phyloP scores from a whole-genome alignment of 768 basidiomycete genomes.

The Amanita fuliginea region DNA sequence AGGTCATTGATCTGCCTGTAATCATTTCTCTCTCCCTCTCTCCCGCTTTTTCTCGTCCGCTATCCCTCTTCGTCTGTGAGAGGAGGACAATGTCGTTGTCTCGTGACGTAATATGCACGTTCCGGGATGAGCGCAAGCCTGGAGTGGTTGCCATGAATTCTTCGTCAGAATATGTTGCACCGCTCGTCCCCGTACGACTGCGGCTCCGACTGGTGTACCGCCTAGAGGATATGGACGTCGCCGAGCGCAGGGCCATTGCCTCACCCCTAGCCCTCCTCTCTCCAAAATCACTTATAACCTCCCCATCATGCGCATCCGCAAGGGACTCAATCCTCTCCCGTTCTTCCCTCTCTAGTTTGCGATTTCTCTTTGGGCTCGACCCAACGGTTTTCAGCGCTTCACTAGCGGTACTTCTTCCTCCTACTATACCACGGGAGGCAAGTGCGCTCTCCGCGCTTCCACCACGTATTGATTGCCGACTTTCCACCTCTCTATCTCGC shows the following conservation, averaged over 20 bases:
- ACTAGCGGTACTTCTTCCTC: conserved; percentile 44
- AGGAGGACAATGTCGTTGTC: neutral
- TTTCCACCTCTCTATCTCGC: conserved; percentile 19
- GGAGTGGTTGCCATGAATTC: neutral
- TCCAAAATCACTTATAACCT: conserved; percentile 16
- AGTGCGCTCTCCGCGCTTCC: conserved; percentile 67
- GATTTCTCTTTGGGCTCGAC: conserved; percentile 28
- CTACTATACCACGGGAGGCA: conserved; percentile 24
- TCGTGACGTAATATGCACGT: neutral
- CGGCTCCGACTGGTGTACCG: conserved; percentile 8
- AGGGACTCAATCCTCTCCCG: neutral
- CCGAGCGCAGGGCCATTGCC: neutral
- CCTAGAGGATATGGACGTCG: conserved; percentile 1
- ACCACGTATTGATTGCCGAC: conserved; percentile 44
- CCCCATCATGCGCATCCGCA: conserved; percentile 12
- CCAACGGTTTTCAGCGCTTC: conserved; percentile 68
- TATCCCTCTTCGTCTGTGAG: conserved; percentile 8
- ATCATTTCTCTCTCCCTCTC: conserved; percentile 12
- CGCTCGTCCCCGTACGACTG: conserved; percentile 8
- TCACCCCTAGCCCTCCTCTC: conserved; percentile 12
- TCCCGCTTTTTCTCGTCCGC: neutral
- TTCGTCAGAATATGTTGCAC: conserved; percentile 8
- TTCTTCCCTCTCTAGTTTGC: conserved; percentile 8
- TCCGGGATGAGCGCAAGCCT: neutral
- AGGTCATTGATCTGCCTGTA: conserved; percentile 7